These are phyloP conservation scores for Dalechampia spathulata DNA, from an alignment of 441 rosid genomes.

Conservation along the genomic window DNA sequence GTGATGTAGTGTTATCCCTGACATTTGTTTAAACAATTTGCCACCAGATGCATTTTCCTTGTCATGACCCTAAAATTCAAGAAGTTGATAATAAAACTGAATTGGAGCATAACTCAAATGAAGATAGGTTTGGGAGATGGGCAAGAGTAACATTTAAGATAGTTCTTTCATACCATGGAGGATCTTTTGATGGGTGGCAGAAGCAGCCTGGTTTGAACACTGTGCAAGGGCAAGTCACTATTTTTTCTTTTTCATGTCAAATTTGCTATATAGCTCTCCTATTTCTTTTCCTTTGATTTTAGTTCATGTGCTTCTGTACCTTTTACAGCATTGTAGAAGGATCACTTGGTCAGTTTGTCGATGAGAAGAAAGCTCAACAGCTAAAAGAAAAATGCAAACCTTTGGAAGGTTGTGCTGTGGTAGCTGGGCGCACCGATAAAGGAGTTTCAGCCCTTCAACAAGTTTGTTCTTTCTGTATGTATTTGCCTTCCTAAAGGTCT, in stretches of 20 bases:
- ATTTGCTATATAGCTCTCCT: background rate
- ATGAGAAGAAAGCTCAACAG: conserved; percentile 78
- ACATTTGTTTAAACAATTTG: no score
- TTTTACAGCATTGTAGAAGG: conserved; percentile 61
- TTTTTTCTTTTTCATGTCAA: conserved; percentile 14
- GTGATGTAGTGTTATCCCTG: no score
- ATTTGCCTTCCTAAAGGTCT: conserved; percentile 9
- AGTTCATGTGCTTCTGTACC: conserved; percentile 7
- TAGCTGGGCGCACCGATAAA: conserved; percentile 97
- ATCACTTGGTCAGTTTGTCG: conserved; percentile 80
- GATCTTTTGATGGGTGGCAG: conserved; percentile 97
- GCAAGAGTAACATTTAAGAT: conserved; percentile 77
- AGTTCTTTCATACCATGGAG: conserved; percentile 68
- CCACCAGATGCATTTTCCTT: conserved; percentile 32
- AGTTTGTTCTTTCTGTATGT: conserved; percentile 98
- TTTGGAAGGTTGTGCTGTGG: conserved; percentile 70
- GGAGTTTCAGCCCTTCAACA: conserved; percentile 92
- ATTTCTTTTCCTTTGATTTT: background rate
- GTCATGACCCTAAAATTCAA: conserved; percentile 25
- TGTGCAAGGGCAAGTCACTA: conserved; percentile 78
- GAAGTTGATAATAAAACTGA: conserved; percentile 19
- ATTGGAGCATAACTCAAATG: conserved; percentile 23
- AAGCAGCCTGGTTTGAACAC: conserved; percentile 84
- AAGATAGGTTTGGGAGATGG: conserved; percentile 65
- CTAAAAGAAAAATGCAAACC: conserved; percentile 71